Evolutionary conservation across 345 rosid species (phyloP).

Genomic region (Sisymbrium irio): DNA sequence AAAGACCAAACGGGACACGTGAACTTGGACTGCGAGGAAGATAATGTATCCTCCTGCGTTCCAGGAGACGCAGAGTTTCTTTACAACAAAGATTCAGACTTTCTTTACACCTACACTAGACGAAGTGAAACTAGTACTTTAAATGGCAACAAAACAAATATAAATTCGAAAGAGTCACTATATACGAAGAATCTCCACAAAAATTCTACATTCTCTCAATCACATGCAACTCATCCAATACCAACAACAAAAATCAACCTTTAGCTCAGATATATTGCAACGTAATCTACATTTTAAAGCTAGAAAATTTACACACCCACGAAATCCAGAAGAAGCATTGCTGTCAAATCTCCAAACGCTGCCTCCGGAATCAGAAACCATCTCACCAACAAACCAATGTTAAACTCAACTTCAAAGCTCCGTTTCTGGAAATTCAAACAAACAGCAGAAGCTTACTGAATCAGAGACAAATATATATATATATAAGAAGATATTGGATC

Average conservation of each 20-base stretch:
- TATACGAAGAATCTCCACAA: background rate
- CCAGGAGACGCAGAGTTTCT: no score
- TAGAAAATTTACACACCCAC: constrained; percentile 25
- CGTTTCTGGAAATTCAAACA: constrained; percentile 8
- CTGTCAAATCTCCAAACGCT: constrained; percentile 5
- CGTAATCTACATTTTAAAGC: no score
- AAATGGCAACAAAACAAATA: background rate
- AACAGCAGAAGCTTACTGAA: background rate
- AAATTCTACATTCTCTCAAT: no score
- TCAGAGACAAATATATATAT: constrained; percentile 1
- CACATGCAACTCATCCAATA: no score
- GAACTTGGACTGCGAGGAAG: no score
- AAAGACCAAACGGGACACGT: constrained; percentile 9
- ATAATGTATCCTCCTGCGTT: no score
- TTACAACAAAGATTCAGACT: background rate
- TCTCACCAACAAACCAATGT: constrained; percentile 4
- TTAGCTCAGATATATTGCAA: background rate
- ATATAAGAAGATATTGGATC: constrained; percentile 17
- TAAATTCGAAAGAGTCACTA: background rate
- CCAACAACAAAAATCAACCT: background rate
- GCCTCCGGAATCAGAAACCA: constrained; percentile 18
- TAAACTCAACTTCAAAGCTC: background rate
- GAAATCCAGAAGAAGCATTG: constrained; percentile 26
- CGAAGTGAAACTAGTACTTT: background rate
- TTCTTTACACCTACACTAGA: background rate